phyloP scores from a whole-genome alignment of 1,284 basidiomycete genomes.

The Fomitopsis schrenkii region DNA sequence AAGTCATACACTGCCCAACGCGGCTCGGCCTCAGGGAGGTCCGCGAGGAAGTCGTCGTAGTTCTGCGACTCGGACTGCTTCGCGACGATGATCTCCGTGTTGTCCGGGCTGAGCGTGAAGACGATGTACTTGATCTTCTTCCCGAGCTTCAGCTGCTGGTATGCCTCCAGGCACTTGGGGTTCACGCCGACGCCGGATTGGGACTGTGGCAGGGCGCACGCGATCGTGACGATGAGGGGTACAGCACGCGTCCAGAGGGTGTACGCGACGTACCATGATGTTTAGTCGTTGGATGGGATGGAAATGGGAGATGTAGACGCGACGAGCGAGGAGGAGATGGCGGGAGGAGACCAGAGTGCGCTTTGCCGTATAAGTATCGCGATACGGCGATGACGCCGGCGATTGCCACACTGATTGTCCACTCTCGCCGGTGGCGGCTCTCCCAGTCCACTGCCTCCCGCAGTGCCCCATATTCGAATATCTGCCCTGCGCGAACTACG shows the following conservation, averaged over 20 bases:
- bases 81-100: constrained; percentile 75
- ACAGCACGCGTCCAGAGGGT: constrained; percentile 13
- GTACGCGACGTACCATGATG: constrained; percentile 21
- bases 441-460: background rate
- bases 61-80: constrained; percentile 44
- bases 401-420: constrained; percentile 28
- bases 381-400: constrained; percentile 25
- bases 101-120: constrained; percentile 64
- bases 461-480: background rate
- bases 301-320: constrained; percentile 11
- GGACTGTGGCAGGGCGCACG: constrained; percentile 39
- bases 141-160: constrained; percentile 77
- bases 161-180: constrained; percentile 57
- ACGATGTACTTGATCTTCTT: constrained; percentile 89
- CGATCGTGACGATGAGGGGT: constrained; percentile 7
- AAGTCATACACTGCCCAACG: constrained; percentile 95
- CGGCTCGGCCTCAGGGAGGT: constrained; percentile 77
- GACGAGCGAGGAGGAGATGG: constrained; percentile 9
- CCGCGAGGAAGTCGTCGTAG: constrained; percentile 78
- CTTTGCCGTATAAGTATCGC: constrained; percentile 19
- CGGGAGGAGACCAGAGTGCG: constrained; percentile 3
- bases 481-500: background rate
- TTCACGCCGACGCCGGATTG: constrained; percentile 64
- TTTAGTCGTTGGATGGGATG: constrained; percentile 12
- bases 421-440: constrained; percentile 15